Evolutionary conservation across 495 filamentous ascomycete species (phyloP).

Genomic region (Aspergillus haitiensis): DNA sequence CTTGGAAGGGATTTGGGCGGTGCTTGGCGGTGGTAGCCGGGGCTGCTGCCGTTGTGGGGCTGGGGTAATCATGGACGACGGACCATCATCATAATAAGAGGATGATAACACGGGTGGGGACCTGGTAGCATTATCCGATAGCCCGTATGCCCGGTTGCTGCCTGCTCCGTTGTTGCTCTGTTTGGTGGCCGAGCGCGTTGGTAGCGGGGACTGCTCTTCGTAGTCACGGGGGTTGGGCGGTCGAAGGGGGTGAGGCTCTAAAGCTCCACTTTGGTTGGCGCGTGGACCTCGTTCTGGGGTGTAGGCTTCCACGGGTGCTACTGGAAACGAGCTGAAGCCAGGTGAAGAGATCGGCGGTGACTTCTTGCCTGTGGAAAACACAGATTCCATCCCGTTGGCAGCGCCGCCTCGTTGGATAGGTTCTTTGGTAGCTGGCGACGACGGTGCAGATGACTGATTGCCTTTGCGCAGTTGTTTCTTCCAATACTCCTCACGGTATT

Average conservation of each 20-base stretch:
- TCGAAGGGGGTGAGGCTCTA: conserved; percentile 36
- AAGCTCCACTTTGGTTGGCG: conserved; percentile 34
- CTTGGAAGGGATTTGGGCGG: conserved; percentile 84
- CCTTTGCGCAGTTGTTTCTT: conserved; percentile 56
- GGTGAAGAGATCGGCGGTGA: conserved; percentile 52
- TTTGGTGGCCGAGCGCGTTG: conserved; percentile 52
- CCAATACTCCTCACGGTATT: conserved; percentile 73
- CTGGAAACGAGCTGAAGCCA: conserved; percentile 49
- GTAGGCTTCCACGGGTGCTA: conserved; percentile 49
- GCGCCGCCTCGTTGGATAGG: conserved; percentile 29
- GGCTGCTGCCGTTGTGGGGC: conserved; percentile 82
- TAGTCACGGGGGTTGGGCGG: conserved; percentile 40
- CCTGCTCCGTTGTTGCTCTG: conserved; percentile 52
- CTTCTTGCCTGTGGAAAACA: conserved; percentile 50
- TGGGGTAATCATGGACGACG: conserved; percentile 73
- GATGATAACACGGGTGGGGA: conserved; percentile 74
- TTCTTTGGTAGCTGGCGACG: conserved; percentile 48
- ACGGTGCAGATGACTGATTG: conserved; percentile 48
- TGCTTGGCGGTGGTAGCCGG: conserved; percentile 82
- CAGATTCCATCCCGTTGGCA: conserved; percentile 44
- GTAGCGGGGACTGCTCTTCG: conserved; percentile 58
- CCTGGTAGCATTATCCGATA: conserved; percentile 58
- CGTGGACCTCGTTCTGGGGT: conserved; percentile 49
- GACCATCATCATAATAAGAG: conserved; percentile 57
- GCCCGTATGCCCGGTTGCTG: conserved; percentile 53